Evolutionary conservation across 108 stramenopile species (phyloP).

Genomic region (Cyclotella distinguenda): DNA sequence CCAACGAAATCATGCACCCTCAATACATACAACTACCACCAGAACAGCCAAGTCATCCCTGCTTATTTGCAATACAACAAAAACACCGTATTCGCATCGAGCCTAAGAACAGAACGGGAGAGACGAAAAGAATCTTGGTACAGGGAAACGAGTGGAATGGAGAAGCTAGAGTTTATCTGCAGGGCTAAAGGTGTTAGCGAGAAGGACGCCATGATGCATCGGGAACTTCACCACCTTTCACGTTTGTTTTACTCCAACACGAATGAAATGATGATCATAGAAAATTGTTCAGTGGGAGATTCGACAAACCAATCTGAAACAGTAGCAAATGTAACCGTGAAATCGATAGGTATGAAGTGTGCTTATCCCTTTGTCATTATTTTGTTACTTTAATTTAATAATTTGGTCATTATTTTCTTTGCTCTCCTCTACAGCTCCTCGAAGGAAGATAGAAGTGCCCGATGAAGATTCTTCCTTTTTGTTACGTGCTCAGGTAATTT

Average conservation of each 20-base stretch:
- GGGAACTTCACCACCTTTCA: conserved; percentile 73
- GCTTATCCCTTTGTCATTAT: background rate
- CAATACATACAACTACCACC: conserved; percentile 19
- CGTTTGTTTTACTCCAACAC: conserved; percentile 72
- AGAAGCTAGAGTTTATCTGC: conserved; percentile 43
- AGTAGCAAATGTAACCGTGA: conserved; percentile 61
- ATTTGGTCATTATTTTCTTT: background rate
- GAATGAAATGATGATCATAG: conserved; percentile 58
- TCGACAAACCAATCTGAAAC: conserved; percentile 14
- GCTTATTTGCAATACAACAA: conserved; percentile 70
- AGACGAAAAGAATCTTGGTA: conserved; percentile 61
- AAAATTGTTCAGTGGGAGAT: conserved; percentile 24
- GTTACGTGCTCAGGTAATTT: conserved; percentile 60
- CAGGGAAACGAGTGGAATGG: conserved; percentile 42
- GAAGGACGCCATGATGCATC: conserved; percentile 51
- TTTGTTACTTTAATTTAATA: background rate
- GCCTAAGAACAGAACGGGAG: conserved; percentile 70
- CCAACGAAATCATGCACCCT: background rate
- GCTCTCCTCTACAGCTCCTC: conserved; percentile 20
- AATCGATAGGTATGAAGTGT: conserved; percentile 19
- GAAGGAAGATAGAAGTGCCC: conserved; percentile 76
- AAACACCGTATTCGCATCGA: conserved; percentile 76
- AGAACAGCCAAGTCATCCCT: conserved; percentile 44
- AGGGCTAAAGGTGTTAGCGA: conserved; percentile 48
- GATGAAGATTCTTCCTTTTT: conserved; percentile 90